Evolutionary conservation across 306 rosid genomes (phyloP).

Genomic region (Quillaja saponaria): DNA sequence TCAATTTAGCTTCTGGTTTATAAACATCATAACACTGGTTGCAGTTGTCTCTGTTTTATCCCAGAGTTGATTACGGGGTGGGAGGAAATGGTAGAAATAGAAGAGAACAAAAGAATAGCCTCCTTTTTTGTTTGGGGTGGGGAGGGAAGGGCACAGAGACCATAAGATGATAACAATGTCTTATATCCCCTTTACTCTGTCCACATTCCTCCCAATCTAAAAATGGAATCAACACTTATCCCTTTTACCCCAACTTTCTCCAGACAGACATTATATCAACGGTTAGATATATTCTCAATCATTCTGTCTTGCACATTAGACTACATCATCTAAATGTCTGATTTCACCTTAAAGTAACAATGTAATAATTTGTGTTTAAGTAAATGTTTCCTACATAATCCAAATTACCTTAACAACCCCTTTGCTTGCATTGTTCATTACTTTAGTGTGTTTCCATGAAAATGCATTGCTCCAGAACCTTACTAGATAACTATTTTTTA

Average conservation of each 20-base stretch:
- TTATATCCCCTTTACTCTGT: not conserved
- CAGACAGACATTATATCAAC: not conserved
- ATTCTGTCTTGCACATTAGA: not conserved
- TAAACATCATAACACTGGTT: not conserved
- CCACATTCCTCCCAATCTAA: not conserved
- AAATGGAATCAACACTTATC: not conserved
- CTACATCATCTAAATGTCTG: not conserved
- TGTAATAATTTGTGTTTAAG: too few species aligned
- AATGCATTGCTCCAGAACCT: constrained; percentile 1
- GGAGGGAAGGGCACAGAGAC: too few species aligned
- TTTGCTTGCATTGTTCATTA: not conserved
- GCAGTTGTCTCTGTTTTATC: too few species aligned
- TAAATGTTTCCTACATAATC: not conserved
- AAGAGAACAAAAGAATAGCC: too few species aligned
- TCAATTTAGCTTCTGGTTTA: not conserved
- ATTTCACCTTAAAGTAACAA: too few species aligned
- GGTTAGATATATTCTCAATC: not conserved
- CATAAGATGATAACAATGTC: too few species aligned
- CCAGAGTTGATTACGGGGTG: too few species aligned
- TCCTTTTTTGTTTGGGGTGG: too few species aligned
- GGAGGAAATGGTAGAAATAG: not conserved
- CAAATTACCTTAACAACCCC: constrained; percentile 6
- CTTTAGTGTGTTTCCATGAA: constrained; percentile 1
- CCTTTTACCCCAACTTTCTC: not conserved
- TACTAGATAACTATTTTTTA: not conserved